phyloP scores from a whole-genome alignment of 768 basidiomycete species.

The Boletus speciosus region DNA sequence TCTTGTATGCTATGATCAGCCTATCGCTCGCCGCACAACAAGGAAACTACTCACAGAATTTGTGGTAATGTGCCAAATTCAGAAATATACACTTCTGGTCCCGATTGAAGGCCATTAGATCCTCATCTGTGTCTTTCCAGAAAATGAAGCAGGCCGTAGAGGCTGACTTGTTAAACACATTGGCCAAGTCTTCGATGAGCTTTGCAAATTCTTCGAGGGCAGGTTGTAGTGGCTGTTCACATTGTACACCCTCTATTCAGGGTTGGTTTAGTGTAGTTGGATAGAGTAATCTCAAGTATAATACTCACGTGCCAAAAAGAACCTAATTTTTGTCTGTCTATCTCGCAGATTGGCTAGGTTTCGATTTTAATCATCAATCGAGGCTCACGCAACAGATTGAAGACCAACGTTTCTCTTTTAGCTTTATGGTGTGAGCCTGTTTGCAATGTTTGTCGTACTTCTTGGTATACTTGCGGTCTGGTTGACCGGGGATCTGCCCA shows the following conservation, averaged over 20 bases:
- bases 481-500: neutral
- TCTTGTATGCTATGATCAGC: neutral
- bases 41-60: conserved; percentile 1
- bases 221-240: neutral
- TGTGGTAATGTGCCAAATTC: conserved; percentile 13
- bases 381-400: no score
- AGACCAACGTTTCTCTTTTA: conserved; percentile 1
- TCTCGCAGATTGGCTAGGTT: neutral
- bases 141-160: conserved; percentile 8
- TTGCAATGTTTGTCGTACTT: conserved; percentile 3
- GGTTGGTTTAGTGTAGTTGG: neutral
- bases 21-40: no score
- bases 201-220: conserved; percentile 2
- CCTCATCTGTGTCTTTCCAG: conserved; percentile 16
- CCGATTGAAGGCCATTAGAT: conserved; percentile 19
- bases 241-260: neutral
- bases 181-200: neutral
- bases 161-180: neutral
- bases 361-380: neutral
- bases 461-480: neutral
- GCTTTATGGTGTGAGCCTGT: neutral
- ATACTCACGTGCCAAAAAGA: conserved; percentile 13
- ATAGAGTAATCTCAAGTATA: neutral
- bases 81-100: conserved; percentile 1
- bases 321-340: neutral